phyloP scores from a whole-genome alignment of 2,329 filamentous ascomycete genomes.

The Arachnopeziza araneosa region DNA sequence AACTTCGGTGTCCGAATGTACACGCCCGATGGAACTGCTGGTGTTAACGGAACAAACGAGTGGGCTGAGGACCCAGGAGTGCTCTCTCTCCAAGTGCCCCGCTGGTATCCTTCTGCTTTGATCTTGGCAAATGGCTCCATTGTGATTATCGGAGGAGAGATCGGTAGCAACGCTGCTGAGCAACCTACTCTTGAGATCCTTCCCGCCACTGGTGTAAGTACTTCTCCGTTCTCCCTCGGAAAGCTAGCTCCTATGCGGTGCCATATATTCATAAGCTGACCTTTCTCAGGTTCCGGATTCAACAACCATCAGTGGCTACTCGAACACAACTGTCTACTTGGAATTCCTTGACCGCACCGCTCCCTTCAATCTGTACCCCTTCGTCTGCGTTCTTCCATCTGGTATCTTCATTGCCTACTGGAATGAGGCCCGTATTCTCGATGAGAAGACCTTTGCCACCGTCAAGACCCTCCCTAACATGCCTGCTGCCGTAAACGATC shows the following conservation, averaged over 20 bases:
- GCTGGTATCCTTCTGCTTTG: constrained; percentile 62
- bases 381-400: constrained; percentile 53
- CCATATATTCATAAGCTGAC: neutral
- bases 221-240: neutral
- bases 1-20: constrained; percentile 59
- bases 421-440: constrained; percentile 60
- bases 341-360: constrained; percentile 59
- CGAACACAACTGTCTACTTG: constrained; percentile 39
- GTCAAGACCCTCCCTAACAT: constrained; percentile 53
- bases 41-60: constrained; percentile 53
- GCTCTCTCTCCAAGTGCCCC: constrained; percentile 50
- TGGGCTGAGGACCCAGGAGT: constrained; percentile 56
- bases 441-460: constrained; percentile 53
- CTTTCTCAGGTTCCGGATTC: neutral
- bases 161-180: constrained; percentile 54
- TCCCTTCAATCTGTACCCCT: constrained; percentile 65
- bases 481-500: constrained; percentile 55
- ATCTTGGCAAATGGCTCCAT: constrained; percentile 61
- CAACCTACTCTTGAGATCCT: constrained; percentile 60
- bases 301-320: constrained; percentile 39
- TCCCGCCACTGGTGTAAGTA: constrained; percentile 31
- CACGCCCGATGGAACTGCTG: constrained; percentile 51
- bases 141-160: constrained; percentile 59
- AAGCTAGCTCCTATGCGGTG: neutral
- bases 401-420: constrained; percentile 62